Evolutionary conservation across 768 basidiomycete genomes (phyloP), one percentile per base, ranked within the genome.

Genomic region (Hericium erinaceus): DNA sequence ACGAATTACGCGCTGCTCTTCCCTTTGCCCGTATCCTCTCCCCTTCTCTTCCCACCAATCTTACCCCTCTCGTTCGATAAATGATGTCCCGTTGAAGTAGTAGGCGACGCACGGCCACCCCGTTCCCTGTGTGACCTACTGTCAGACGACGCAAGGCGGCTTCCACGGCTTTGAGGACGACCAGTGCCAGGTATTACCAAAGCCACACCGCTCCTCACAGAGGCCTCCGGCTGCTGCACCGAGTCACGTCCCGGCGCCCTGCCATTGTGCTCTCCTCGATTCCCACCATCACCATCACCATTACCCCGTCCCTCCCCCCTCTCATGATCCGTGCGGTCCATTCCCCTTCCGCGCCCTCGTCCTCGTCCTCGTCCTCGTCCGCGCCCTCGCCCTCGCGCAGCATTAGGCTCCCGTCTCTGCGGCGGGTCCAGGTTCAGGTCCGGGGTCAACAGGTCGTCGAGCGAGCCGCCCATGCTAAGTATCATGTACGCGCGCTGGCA

Each of bases 401-500:
- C 26, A 39, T 37, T 20, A 4, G 15, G 52, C 18, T 28, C 50
- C 11, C 18, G 52, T 38, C 33, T 28, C 20, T n/a, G 52, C 16
- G 37, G 22, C 24, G 18, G 41, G 41, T 44, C 41, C 4, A 44
- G 41, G 16, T 15, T 18, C 9, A 44, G 16, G 52, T 61, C 61
- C 40, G 50, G 54, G 8, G 49, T 22, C 24, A 61, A 20, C 2
- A 61, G 39, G 8, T 51, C 22, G 49, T 57, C 49, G 24, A 61
- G 49, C n/a, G 37, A 39, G 38, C 52, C 54, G 4, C 59, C 61
- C 59, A 49, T 39, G 6, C 22, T 13, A 1, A 62, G 59, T 39
- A 56, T 55, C 59, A 62, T 33, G 48, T 58, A 52, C 33, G 53
- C 61, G 39, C 61, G 61, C 40, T 57, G 60, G 20, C 61, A 63